Conservation (phyloP, 2,329 filamentous ascomycete species). For the Fusarium luffae region DNA sequence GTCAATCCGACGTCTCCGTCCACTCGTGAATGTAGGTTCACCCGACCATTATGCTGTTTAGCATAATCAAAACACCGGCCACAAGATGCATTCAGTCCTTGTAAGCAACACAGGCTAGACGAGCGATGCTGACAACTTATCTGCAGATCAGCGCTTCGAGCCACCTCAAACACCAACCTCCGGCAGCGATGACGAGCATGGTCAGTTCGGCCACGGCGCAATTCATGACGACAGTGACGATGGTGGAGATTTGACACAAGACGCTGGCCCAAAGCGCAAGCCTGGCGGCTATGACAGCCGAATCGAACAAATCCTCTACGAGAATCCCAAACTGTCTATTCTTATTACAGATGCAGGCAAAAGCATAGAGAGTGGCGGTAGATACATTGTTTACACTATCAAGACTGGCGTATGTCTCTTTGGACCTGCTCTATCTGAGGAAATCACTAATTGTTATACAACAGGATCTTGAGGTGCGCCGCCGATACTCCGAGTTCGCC, state of each 20-base stretch:
- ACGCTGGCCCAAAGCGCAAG: conserved; percentile 69
- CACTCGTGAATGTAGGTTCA: conserved; percentile 67
- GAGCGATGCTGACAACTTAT: conserved; percentile 23
- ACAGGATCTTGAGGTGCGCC: conserved; percentile 92
- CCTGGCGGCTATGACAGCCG: conserved; percentile 93
- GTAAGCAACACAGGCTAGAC: not conserved
- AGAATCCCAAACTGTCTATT: conserved; percentile 90
- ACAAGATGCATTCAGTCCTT: conserved; percentile 8
- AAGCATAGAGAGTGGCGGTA: conserved; percentile 89
- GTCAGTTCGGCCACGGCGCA: conserved; percentile 44
- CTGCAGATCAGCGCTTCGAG: conserved; percentile 61
- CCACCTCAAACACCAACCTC: conserved; percentile 77
- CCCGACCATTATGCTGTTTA: conserved; percentile 1
- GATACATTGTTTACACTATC: conserved; percentile 98
- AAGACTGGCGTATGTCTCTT: conserved; percentile 79
- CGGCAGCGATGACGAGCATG: conserved; percentile 71
- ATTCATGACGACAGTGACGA: conserved; percentile 57
- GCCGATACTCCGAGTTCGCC: conserved; percentile 96
- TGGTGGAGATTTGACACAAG: conserved; percentile 56
- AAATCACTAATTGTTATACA: conserved; percentile 5
- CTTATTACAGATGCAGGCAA: conserved; percentile 96
- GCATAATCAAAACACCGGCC: not conserved
- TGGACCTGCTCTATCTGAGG: not conserved
- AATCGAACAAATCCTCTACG: conserved; percentile 96
- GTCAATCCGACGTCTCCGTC: conserved; percentile 73